phyloP scores from a whole-genome alignment of 352 stramenopile genomes.

The Phytophthora foliorum region DNA sequence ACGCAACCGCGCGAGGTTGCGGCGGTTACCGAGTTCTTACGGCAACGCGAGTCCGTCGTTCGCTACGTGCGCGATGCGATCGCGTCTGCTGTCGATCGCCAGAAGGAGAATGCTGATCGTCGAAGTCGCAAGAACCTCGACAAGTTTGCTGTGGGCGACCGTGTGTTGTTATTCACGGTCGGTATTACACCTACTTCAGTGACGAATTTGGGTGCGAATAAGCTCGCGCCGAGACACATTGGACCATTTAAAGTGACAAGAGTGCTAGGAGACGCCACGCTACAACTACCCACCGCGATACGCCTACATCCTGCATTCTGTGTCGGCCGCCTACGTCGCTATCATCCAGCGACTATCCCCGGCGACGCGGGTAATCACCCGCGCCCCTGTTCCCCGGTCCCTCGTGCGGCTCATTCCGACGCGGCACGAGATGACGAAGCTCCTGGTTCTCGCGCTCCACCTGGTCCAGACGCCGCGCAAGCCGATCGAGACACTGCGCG shows the following conservation, averaged over 20 bases:
- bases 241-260: constrained; percentile 11
- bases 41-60: background rate
- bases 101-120: background rate
- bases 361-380: background rate
- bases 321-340: constrained; percentile 16
- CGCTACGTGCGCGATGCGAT: background rate
- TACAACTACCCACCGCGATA: constrained; percentile 21
- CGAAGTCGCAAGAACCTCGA: background rate
- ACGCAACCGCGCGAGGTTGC: background rate
- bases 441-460: background rate
- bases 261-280: constrained; percentile 10
- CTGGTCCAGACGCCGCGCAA: background rate
- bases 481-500: background rate
- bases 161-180: constrained; percentile 29
- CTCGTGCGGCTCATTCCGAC: background rate
- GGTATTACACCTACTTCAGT: constrained; percentile 6
- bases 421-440: background rate
- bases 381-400: background rate
- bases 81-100: background rate
- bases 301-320: constrained; percentile 25
- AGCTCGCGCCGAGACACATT: constrained; percentile 26
- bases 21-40: background rate
- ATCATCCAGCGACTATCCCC: constrained; percentile 7
- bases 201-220: constrained; percentile 16
- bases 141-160: constrained; percentile 10